These are phyloP conservation scores for Singerocomus inundabilis DNA, from an alignment of 1,284 basidiomycete species.

Conservation along the genomic window DNA sequence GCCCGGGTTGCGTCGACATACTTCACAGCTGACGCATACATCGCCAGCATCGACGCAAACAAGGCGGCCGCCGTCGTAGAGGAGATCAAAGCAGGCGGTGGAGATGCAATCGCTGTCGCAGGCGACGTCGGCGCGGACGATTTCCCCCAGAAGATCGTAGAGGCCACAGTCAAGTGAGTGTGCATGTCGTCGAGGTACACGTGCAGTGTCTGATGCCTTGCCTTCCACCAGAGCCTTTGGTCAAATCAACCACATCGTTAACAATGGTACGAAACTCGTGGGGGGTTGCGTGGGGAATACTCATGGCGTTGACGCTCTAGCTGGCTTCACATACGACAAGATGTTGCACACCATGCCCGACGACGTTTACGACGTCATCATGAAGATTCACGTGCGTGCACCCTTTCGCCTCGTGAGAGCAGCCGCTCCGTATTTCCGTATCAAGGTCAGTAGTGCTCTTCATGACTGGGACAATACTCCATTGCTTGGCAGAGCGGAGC, in stretches of 20 bases:
- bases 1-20: constrained; percentile 25
- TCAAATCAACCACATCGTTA: constrained; percentile 84
- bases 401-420: constrained; percentile 84
- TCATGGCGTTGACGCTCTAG: constrained; percentile 33
- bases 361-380: constrained; percentile 77
- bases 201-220: not conserved
- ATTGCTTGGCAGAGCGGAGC: constrained; percentile 36
- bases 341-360: constrained; percentile 88
- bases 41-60: constrained; percentile 59
- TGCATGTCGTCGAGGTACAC: not conserved
- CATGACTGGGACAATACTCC: too few species aligned
- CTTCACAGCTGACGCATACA: constrained; percentile 4
- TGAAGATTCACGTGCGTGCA: constrained; percentile 65
- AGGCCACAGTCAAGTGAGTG: constrained; percentile 71
- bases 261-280: constrained; percentile 58
- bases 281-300: not conserved
- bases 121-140: constrained; percentile 81
- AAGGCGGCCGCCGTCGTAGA: constrained; percentile 65
- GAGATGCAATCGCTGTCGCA: constrained; percentile 68
- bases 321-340: constrained; percentile 85
- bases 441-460: constrained; percentile 55
- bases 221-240: constrained; percentile 60
- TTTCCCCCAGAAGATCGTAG: constrained; percentile 77
- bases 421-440: constrained; percentile 80
- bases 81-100: constrained; percentile 74